A percentile compares a stretch with the other conserved stretches of the same genome.
Evolutionary conservation across 2,329 filamentous ascomycete genomes (phyloP).

Genomic region (Cadophora sp.): DNA sequence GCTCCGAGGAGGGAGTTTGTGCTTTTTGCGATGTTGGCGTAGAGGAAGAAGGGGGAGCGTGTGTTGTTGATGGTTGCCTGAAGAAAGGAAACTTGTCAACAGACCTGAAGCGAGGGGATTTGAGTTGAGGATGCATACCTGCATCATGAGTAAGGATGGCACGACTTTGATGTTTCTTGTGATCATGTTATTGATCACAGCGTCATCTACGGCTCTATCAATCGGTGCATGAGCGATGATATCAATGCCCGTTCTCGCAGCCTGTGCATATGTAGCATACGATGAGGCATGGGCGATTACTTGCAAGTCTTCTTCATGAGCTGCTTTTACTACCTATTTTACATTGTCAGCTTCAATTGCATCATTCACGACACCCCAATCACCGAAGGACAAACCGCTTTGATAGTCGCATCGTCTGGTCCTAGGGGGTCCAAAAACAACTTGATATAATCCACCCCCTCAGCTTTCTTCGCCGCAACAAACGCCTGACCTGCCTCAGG

Average conservation of each 20-base stretch:
- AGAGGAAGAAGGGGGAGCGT: not conserved
- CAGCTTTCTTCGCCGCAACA: conserved; percentile 5
- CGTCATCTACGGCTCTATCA: not conserved
- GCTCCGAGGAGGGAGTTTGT: not conserved
- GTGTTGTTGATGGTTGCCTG: conserved; percentile 16
- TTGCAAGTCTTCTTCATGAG: not conserved
- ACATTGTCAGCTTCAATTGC: not conserved
- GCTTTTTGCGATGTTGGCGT: not conserved
- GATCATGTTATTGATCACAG: not conserved
- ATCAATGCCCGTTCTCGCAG: conserved; percentile 12
- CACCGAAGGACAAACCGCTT: not conserved
- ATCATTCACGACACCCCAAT: not conserved
- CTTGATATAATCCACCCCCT: conserved; percentile 10
- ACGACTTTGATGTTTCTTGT: conserved; percentile 1
- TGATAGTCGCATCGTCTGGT: conserved; percentile 14
- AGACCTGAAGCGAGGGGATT: not conserved
- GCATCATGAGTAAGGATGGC: conserved; percentile 5
- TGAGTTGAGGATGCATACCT: not conserved
- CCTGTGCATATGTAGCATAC: not conserved
- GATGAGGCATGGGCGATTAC: conserved; percentile 8
- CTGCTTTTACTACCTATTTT: not conserved
- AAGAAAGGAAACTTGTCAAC: not conserved
- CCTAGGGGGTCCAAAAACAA: conserved; percentile 10
- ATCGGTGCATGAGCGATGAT: conserved; percentile 5
- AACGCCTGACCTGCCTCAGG: not conserved